Evolutionary conservation across 805 yeast species (phyloP).

Genomic region (Isabelozyma heimii): DNA sequence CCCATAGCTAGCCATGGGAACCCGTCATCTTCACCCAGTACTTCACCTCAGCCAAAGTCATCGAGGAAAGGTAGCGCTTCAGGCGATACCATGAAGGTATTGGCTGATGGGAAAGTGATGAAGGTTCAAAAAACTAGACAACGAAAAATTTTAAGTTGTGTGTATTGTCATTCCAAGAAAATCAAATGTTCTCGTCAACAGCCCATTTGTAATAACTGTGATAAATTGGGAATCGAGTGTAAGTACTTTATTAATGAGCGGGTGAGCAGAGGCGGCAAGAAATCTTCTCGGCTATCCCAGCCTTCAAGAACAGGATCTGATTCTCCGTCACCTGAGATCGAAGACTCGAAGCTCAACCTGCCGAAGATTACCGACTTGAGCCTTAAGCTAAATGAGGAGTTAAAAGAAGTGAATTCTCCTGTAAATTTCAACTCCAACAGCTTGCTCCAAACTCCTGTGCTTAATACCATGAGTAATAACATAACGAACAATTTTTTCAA

Average conservation of each 20-base stretch:
- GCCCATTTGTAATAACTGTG: constrained; percentile 57
- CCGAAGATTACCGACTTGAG: not conserved
- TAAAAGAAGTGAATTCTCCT: not conserved
- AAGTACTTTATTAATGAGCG: constrained; percentile 58
- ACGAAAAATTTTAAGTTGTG: constrained; percentile 54
- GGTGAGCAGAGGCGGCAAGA: constrained; percentile 45
- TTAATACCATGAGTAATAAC: constrained; percentile 27
- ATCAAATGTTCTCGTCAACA: constrained; percentile 59
- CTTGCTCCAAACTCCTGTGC: constrained; percentile 24
- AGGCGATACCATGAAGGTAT: constrained; percentile 11
- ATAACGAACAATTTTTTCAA: constrained; percentile 36
- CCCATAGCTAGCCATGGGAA: not conserved
- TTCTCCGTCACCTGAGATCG: not conserved
- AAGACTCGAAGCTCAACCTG: not conserved
- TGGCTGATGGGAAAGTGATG: constrained; percentile 53
- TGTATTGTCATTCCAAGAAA: constrained; percentile 59
- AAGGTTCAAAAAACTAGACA: constrained; percentile 63
- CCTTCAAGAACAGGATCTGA: not conserved
- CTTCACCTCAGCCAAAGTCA: not conserved
- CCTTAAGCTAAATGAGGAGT: not conserved
- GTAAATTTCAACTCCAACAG: not conserved
- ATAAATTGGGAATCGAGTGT: constrained; percentile 45
- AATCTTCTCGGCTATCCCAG: constrained; percentile 3
- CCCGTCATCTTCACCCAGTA: not conserved
- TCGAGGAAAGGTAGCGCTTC: not conserved